A percentile compares a stretch with the other conserved stretches of the same genome.
These are phyloP conservation scores for Talaromyces sp. DNA, from an alignment of 2,329 filamentous ascomycete species.

Conservation along the genomic window DNA sequence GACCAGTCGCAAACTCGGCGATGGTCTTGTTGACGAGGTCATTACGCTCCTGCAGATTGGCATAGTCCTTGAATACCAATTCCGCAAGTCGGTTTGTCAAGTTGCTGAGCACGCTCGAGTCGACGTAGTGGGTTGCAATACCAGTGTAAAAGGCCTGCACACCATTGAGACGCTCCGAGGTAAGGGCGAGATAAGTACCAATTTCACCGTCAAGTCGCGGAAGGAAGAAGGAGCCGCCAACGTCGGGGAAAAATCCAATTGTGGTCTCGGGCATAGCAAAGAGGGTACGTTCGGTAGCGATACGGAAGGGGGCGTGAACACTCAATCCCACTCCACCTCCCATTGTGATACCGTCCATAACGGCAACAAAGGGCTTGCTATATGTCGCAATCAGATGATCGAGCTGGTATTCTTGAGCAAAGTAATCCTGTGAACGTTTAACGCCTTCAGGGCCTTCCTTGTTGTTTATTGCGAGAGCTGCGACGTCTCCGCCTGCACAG, in stretches of 20 bases:
- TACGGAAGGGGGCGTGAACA: conserved; percentile 91
- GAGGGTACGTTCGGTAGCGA: conserved; percentile 90
- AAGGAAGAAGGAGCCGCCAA: conserved; percentile 94
- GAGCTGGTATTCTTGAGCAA: conserved; percentile 90
- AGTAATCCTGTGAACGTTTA: conserved; percentile 76
- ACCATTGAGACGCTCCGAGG: conserved; percentile 77
- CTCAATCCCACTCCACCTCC: conserved; percentile 92
- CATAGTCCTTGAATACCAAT: conserved; percentile 79
- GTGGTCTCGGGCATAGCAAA: conserved; percentile 99
- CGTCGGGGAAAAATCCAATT: conserved; percentile 98
- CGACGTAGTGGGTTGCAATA: conserved; percentile 91
- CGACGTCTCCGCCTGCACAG: conserved; percentile 91
- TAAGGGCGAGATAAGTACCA: conserved; percentile 90
- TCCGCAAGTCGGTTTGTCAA: conserved; percentile 85
- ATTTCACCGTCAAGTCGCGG: conserved; percentile 81
- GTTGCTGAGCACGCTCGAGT: conserved; percentile 78
- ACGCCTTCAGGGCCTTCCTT: conserved; percentile 65
- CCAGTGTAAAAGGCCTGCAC: conserved; percentile 86
- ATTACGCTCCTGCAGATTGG: conserved; percentile 60
- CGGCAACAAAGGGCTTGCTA: conserved; percentile 84
- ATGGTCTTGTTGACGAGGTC: conserved; percentile 79
- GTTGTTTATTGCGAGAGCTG: conserved; percentile 72
- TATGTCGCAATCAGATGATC: conserved; percentile 95
- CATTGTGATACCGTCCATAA: conserved; percentile 99
- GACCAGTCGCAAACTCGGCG: conserved; percentile 82